phyloP scores from a whole-genome alignment of 495 filamentous ascomycete species.

The Patellaria atrata region DNA sequence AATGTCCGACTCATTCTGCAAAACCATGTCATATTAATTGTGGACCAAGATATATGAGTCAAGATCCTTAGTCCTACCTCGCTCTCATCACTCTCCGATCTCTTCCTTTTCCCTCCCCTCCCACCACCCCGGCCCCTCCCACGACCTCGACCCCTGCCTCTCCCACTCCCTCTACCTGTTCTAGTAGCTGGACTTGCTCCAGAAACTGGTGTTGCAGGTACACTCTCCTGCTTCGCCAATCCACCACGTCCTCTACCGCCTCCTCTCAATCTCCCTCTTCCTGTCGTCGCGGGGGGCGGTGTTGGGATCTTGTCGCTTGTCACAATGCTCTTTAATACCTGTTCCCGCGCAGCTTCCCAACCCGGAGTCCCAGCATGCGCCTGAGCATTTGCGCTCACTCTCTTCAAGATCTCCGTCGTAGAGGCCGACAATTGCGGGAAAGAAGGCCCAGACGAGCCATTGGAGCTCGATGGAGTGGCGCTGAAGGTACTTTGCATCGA shows the following conservation, averaged over 20 bases:
- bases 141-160: conserved; percentile 21
- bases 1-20: conserved; percentile 29
- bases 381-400: conserved; percentile 13
- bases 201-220: background rate
- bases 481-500: too few relatives aligned
- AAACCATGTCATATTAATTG: background rate
- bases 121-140: conserved; percentile 21
- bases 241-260: conserved; percentile 29
- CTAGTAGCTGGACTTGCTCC: conserved; percentile 12
- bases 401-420: conserved; percentile 19
- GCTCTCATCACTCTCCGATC: conserved; percentile 21
- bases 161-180: conserved; percentile 8
- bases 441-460: background rate
- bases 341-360: conserved; percentile 31
- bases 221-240: conserved; percentile 21
- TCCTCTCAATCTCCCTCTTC: conserved; percentile 17
- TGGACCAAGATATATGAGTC: background rate
- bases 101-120: conserved; percentile 28
- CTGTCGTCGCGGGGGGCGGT: conserved; percentile 12
- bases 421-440: conserved; percentile 19
- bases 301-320: conserved; percentile 27
- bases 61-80: conserved; percentile 13
- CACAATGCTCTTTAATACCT: conserved; percentile 30
- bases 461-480: too few relatives aligned
- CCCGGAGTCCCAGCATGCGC: conserved; percentile 16